Percentiles rank a stretch among this genome's conserved stretches.
phyloP scores from a whole-genome alignment of 192 early-diverging fungal species.

The Coemansia sp. region DNA sequence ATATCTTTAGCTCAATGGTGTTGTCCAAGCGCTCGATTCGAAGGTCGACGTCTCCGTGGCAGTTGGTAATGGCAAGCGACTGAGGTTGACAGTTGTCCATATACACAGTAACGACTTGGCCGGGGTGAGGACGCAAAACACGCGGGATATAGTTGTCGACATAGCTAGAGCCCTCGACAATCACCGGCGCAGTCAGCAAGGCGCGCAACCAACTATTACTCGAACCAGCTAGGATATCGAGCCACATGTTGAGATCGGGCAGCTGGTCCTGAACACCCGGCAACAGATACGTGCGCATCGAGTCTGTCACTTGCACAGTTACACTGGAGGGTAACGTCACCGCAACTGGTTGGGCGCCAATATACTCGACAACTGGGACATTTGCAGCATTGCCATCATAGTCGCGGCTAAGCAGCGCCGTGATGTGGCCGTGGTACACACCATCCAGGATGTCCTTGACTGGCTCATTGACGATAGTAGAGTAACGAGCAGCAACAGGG shows the following conservation, averaged over 20 bases:
- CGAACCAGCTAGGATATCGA: no score
- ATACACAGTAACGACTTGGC: no score
- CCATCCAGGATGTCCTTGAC: conserved; percentile 89
- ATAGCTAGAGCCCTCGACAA: no score
- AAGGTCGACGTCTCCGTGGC: no score
- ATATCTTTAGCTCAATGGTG: no score
- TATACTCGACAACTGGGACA: conserved; percentile 82
- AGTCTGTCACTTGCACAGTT: background rate
- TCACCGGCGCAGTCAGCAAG: no score
- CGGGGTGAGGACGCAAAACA: no score
- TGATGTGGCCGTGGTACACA: conserved; percentile 83
- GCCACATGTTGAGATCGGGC: conserved; percentile 12
- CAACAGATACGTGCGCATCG: conserved; percentile 19
- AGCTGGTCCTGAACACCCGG: background rate
- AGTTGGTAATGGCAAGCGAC: no score
- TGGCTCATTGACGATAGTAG: conserved; percentile 77
- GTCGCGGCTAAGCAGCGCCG: conserved; percentile 69
- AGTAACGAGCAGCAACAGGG: conserved; percentile 78
- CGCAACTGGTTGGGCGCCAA: conserved; percentile 41
- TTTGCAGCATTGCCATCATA: conserved; percentile 63
- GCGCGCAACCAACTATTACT: no score
- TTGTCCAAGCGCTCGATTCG: no score
- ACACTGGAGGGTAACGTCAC: background rate
- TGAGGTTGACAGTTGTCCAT: no score
- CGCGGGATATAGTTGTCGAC: no score